Evolutionary conservation across 2,329 filamentous ascomycete species (phyloP).

Genomic region (Teratosphaeria zuluensis): DNA sequence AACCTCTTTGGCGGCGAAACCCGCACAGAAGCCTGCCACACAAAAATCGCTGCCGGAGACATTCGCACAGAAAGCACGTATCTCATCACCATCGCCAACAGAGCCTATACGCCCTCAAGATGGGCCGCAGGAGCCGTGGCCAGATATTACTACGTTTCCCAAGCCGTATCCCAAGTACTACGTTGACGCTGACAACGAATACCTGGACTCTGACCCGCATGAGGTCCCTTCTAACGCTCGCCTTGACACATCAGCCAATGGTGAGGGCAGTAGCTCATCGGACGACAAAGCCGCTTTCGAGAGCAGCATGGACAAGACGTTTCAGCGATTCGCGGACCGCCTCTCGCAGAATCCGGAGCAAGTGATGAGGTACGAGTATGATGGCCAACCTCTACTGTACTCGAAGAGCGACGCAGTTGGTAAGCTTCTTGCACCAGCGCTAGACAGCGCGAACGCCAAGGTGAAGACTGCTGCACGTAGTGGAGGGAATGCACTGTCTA

Average conservation of each 20-base stretch:
- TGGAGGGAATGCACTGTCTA: slow-evolving; percentile 16
- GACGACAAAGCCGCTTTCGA: slow-evolving; percentile 41
- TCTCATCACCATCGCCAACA: slow-evolving; percentile 19
- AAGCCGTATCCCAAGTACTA: slow-evolving; percentile 65
- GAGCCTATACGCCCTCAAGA: slow-evolving; percentile 17
- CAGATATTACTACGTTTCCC: slow-evolving; percentile 54
- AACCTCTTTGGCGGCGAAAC: slow-evolving; percentile 38
- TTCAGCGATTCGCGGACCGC: slow-evolving; percentile 44
- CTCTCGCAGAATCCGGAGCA: slow-evolving; percentile 42
- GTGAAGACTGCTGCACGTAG: slow-evolving; percentile 17
- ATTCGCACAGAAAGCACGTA: slow-evolving; percentile 25
- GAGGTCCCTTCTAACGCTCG: slow-evolving; percentile 25
- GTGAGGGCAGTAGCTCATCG: slow-evolving; percentile 18
- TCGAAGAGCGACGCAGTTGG: slow-evolving; percentile 67
- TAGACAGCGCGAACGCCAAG: slow-evolving; percentile 15
- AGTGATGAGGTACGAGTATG: slow-evolving; percentile 41
- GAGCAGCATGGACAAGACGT: slow-evolving; percentile 38
- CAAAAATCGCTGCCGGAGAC: slow-evolving; percentile 17
- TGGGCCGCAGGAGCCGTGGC: slow-evolving; percentile 59
- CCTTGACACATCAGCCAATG: slow-evolving; percentile 16
- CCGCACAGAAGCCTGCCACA: slow-evolving; percentile 27
- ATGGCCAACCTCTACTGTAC: slow-evolving; percentile 57
- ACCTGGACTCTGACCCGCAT: slow-evolving; percentile 52
- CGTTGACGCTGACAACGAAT: slow-evolving; percentile 85
- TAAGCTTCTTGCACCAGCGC: slow-evolving; percentile 42